Conservation (phyloP, 345 rosid genomes). For the Sonneratia alba region DNA sequence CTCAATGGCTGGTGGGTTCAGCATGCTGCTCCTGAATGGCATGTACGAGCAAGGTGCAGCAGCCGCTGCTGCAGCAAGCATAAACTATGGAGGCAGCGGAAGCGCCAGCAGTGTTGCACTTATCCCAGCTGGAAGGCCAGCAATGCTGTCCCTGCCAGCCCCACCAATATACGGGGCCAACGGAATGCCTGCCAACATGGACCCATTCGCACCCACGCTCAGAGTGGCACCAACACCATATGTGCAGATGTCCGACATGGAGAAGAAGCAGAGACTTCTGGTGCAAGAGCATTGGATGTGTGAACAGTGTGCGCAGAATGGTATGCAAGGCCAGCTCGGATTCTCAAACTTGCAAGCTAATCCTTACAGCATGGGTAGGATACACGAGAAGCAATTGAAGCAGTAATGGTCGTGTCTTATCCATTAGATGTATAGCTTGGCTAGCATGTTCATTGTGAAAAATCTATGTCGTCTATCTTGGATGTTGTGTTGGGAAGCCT, state of each 20-base stretch:
- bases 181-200: background rate
- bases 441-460: background rate
- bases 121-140: slow-evolving; percentile 11
- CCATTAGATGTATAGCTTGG: slow-evolving; percentile 1
- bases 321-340: slow-evolving; percentile 44
- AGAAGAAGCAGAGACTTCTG: slow-evolving; percentile 43
- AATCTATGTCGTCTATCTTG: background rate
- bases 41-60: slow-evolving; percentile 46
- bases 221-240: slow-evolving; percentile 36
- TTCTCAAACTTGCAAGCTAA: slow-evolving; percentile 20
- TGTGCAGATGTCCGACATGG: slow-evolving; percentile 55
- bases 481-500: background rate
- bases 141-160: slow-evolving; percentile 43
- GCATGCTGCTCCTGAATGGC: slow-evolving; percentile 34
- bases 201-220: slow-evolving; percentile 51
- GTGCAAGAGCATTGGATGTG: slow-evolving; percentile 47
- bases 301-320: slow-evolving; percentile 39
- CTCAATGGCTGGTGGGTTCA: slow-evolving; percentile 40
- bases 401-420: background rate
- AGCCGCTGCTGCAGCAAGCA: slow-evolving; percentile 14
- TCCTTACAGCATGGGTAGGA: slow-evolving; percentile 22
- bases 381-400: slow-evolving; percentile 16
- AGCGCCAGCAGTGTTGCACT: background rate
- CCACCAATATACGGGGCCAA: slow-evolving; percentile 16
- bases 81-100: slow-evolving; percentile 41